Evolutionary conservation across 179 eudicot species (phyloP).

Genomic region (Heliamphora pulchella): DNA sequence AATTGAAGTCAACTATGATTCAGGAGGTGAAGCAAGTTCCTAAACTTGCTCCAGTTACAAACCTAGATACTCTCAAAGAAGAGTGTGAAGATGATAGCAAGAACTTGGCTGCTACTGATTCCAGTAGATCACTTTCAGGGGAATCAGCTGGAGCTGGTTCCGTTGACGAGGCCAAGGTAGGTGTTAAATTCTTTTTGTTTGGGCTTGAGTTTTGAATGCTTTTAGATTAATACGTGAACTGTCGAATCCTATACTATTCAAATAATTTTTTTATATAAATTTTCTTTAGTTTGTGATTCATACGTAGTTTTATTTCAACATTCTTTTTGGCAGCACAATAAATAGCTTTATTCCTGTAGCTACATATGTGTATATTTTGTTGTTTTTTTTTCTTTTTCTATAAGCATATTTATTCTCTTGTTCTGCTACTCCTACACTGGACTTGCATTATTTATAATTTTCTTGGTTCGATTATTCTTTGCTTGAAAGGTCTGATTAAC

Average conservation of each 20-base stretch:
- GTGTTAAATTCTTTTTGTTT: background rate
- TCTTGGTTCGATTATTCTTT: background rate
- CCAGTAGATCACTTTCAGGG: conserved; percentile 32
- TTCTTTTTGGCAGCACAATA: background rate
- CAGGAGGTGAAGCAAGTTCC: conserved; percentile 38
- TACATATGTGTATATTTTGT: too few species aligned
- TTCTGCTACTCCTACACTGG: background rate
- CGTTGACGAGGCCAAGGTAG: conserved; percentile 23
- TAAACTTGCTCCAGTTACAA: conserved; percentile 21
- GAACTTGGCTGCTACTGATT: conserved; percentile 32
- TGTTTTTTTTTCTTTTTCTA: background rate
- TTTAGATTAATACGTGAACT: background rate
- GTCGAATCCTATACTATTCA: background rate
- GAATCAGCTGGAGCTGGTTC: conserved; percentile 34
- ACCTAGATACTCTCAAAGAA: conserved; percentile 61
- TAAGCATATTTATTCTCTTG: too few species aligned
- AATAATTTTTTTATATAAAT: background rate
- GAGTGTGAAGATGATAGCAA: conserved; percentile 51
- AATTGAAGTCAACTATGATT: conserved; percentile 37
- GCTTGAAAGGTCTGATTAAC: background rate
- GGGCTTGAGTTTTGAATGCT: conserved; percentile 1
- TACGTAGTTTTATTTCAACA: background rate
- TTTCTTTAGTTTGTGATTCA: background rate
- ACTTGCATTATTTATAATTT: background rate
- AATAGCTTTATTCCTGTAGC: background rate